phyloP scores from a whole-genome alignment of 176 grass and related monocot genomes.

The Coix lacrymajobi region DNA sequence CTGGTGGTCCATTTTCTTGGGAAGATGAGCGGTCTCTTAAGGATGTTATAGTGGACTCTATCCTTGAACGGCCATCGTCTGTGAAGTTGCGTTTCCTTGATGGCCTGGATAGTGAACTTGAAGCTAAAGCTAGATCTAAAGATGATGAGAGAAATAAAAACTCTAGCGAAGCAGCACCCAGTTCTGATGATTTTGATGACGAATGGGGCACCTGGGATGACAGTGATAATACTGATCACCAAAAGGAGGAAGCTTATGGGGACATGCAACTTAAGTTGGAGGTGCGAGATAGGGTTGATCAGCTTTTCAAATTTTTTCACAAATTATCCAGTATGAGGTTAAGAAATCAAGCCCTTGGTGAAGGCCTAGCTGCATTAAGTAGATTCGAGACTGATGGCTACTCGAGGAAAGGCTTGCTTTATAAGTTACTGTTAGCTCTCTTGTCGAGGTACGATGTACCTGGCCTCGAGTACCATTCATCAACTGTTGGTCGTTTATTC shows the following conservation, averaged over 20 bases:
- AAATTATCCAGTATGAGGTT: slow-evolving; percentile 78
- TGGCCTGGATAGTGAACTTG: slow-evolving; percentile 70
- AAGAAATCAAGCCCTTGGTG: slow-evolving; percentile 67
- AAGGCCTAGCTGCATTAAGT: slow-evolving; percentile 58
- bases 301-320: slow-evolving; percentile 84
- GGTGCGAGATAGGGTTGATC: slow-evolving; percentile 84
- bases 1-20: slow-evolving; percentile 89
- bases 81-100: slow-evolving; percentile 69
- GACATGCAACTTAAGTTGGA: slow-evolving; percentile 91
- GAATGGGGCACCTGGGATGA: slow-evolving; percentile 94
- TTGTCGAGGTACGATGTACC: slow-evolving; percentile 64
- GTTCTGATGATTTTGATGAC: slow-evolving; percentile 86
- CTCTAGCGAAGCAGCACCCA: slow-evolving; percentile 37
- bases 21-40: slow-evolving; percentile 92
- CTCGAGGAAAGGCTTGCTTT: slow-evolving; percentile 78
- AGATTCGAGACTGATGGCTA: slow-evolving; percentile 71
- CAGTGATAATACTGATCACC: slow-evolving; percentile 58
- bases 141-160: slow-evolving; percentile 34
- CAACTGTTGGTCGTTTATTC: slow-evolving; percentile 80
- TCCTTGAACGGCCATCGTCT: slow-evolving; percentile 70
- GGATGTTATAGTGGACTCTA: slow-evolving; percentile 86
- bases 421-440: slow-evolving; percentile 77
- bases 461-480: slow-evolving; percentile 87
- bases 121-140: slow-evolving; percentile 57
- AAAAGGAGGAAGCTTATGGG: slow-evolving; percentile 61